Evolutionary conservation across 2,329 filamentous ascomycete species (phyloP), one percentile per base, ranked within the genome.

Genomic region (Chalara sp.): DNA sequence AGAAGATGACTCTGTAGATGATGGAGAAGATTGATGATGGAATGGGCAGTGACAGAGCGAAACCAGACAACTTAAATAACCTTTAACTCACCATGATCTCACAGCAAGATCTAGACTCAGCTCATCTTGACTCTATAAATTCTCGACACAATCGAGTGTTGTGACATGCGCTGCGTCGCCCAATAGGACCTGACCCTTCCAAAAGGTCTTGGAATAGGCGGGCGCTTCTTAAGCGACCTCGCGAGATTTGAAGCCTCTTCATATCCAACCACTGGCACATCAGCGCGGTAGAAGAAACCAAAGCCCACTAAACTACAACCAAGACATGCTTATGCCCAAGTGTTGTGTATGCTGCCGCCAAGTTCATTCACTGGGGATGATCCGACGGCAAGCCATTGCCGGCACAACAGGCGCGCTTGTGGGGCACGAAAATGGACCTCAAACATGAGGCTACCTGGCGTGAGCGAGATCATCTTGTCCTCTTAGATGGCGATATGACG

Each of bases 121-220:
- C 35, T 37, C 13, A 54, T 39, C 46, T n/a, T 37, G 35, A 51
- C 21, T 21, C n/a, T 50, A 55, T 42, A 44, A 53, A 55, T 63
- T 60, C 50, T 58, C 63, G 63, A 64, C 59, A 64, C 63, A 60
- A 46, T 46, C 44, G 53, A 48, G 39, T 56, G 62, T 64, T 29
- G 53, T 61, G 56, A 54, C 57, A 62, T 49, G 47, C 63, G 63
- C 63, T 65, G 60, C 43, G 46, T 32, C 55, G 56, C 51, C 63
- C 62, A 65, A 65, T 65, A 31, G 51, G 57, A 59, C 37, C 33
- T 11, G 39, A 48, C 32, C 52, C 53, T 44, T 44, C 28, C 28
- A 46, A n/a, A 43, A 47, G 54, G 54, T 44, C 53, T 43, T 40
- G 53, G 46, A 42, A 44, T 45, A 49, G 56, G 41, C 55, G 51